These are phyloP conservation scores for Dactylellina cionopaga DNA, from an alignment of 2,329 filamentous ascomycete species.

Conservation along the genomic window DNA sequence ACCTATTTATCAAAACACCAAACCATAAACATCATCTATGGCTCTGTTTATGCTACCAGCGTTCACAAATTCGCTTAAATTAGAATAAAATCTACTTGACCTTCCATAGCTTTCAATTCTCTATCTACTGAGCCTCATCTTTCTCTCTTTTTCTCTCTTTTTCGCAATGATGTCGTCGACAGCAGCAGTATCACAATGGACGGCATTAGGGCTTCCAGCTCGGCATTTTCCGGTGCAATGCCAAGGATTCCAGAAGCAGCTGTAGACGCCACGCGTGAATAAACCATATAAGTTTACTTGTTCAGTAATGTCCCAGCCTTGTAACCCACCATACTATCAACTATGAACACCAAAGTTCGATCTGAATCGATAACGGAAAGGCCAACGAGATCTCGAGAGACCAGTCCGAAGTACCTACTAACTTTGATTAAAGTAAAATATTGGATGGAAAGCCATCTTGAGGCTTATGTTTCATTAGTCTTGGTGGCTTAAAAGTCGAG, in stretches of 20 bases:
- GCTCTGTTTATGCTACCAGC: neutral
- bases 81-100: neutral
- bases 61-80: too few relatives aligned
- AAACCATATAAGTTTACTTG: neutral
- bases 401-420: too few relatives aligned
- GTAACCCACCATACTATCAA: too few relatives aligned
- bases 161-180: too few relatives aligned
- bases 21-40: neutral
- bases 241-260: slow-evolving; percentile 7
- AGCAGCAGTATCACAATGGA: neutral
- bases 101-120: neutral
- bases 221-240: neutral
- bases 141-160: neutral
- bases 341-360: too few relatives aligned
- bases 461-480: too few relatives aligned
- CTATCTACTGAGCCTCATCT: neutral
- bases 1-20: slow-evolving; percentile 17
- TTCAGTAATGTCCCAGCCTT: too few relatives aligned
- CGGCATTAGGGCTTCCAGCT: neutral
- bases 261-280: neutral
- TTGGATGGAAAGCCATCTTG: too few relatives aligned
- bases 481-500: too few relatives aligned
- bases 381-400: too few relatives aligned
- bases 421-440: too few relatives aligned
- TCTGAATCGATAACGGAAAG: too few relatives aligned